These are phyloP conservation scores for Tilletia walkeri DNA, from an alignment of 1,284 basidiomycete genomes.

Conservation along the genomic window DNA sequence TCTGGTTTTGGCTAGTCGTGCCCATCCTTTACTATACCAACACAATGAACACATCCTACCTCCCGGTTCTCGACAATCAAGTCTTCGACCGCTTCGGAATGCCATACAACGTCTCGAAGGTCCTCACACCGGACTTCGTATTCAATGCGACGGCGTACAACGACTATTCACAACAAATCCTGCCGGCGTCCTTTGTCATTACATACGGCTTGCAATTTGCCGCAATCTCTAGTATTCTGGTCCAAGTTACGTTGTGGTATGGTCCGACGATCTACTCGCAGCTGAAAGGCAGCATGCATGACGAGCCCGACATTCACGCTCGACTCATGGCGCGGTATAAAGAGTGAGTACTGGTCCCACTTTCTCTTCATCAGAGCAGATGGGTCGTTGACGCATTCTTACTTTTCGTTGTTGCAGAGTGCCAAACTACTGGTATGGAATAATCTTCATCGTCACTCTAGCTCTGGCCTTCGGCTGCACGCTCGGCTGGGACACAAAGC, in stretches of 20 bases:
- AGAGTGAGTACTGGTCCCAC: conserved; percentile 29
- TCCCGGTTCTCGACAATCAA: neutral
- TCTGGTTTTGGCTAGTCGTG: conserved; percentile 26
- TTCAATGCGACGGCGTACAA: conserved; percentile 22
- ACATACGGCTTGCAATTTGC: conserved; percentile 58
- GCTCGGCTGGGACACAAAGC: conserved; percentile 23
- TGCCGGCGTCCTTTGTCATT: conserved; percentile 24
- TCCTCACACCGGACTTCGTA: neutral
- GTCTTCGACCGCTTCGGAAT: conserved; percentile 17
- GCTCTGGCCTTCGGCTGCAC: conserved; percentile 34
- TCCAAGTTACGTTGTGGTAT: conserved; percentile 58
- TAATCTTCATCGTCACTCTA: conserved; percentile 45
- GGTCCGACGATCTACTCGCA: conserved; percentile 57
- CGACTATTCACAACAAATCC: conserved; percentile 42
- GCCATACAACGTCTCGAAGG: neutral
- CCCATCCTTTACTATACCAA: conserved; percentile 39
- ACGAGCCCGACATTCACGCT: conserved; percentile 51
- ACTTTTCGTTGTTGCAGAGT: conserved; percentile 23
- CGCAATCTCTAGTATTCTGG: conserved; percentile 52
- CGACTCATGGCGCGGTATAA: conserved; percentile 52
- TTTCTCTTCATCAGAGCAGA: neutral
- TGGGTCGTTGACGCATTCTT: neutral
- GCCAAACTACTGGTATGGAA: conserved; percentile 54
- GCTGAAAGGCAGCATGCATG: conserved; percentile 34
- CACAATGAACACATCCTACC: conserved; percentile 9